A percentile compares a stretch with the other conserved stretches of the same genome.
Conservation (phyloP, 805 yeast species). For the Lipomyces starkeyi region DNA sequence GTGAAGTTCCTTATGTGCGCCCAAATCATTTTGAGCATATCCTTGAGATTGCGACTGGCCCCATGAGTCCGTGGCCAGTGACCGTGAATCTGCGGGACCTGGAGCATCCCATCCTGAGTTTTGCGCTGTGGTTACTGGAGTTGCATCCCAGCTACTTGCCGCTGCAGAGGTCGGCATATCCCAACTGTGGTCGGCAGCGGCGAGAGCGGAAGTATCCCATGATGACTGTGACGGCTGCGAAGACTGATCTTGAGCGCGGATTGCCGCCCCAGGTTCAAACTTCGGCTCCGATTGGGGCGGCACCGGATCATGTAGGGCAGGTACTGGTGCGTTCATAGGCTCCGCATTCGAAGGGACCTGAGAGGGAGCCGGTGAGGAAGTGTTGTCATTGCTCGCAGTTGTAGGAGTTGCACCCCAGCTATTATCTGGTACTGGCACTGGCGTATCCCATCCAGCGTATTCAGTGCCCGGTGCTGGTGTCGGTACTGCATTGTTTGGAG, state of each 20-base stretch:
- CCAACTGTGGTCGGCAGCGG: constrained; percentile 1
- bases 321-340: background rate
- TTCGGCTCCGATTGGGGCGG: background rate
- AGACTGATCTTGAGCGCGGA: background rate
- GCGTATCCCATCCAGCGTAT: background rate
- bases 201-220: background rate
- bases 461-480: background rate
- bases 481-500: background rate
- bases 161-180: background rate
- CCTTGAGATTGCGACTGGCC: background rate
- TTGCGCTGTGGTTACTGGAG: background rate
- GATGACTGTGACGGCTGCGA: background rate
- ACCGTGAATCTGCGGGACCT: background rate
- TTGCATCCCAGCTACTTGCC: background rate
- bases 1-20: background rate
- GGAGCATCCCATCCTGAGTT: background rate
- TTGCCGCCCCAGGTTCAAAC: background rate
- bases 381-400: background rate
- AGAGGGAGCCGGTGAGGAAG: background rate
- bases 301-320: background rate
- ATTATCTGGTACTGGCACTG: background rate
- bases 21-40: background rate
- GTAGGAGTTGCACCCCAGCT: background rate
- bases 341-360: background rate
- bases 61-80: background rate